phyloP scores from a whole-genome alignment of 345 rosid species.

The Raphanus raphanistrum region DNA sequence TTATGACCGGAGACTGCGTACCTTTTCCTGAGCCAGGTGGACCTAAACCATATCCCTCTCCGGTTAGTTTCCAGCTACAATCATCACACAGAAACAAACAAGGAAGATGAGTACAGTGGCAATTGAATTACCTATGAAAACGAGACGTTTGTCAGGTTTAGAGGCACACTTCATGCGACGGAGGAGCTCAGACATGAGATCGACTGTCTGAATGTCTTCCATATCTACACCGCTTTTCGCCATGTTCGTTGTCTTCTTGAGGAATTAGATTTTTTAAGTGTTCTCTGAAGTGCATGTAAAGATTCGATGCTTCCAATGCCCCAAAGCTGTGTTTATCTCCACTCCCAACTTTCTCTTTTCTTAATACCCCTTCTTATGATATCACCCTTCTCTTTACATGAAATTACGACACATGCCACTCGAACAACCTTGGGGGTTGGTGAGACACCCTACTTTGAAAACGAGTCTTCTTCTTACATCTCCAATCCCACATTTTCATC shows the following conservation, averaged over 20 bases:
- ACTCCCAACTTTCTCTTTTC: background rate
- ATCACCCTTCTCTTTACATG: background rate
- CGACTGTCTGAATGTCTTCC: constrained; percentile 77
- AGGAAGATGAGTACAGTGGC: background rate
- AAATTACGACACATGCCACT: background rate
- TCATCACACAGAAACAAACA: background rate
- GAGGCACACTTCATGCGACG: constrained; percentile 91
- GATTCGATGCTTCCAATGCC: constrained; percentile 29
- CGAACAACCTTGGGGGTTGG: constrained; percentile 22
- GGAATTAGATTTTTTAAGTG: constrained; percentile 19
- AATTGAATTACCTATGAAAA: constrained; percentile 64
- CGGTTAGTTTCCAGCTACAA: background rate
- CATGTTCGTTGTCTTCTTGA: constrained; percentile 37
- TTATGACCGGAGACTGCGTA: constrained; percentile 90
- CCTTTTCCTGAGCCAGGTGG: constrained; percentile 99
- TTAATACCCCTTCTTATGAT: background rate
- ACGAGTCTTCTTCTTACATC: background rate
- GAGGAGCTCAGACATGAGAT: constrained; percentile 90
- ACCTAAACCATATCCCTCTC: constrained; percentile 47
- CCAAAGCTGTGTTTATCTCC: constrained; percentile 10
- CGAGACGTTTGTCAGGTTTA: constrained; percentile 90
- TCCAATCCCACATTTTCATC: background rate
- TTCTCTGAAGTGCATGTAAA: constrained; percentile 7
- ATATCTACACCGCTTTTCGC: constrained; percentile 52
- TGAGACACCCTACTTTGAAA: constrained; percentile 13